Evolutionary conservation across 352 stramenopile genomes (phyloP), one percentile per base, ranked within the genome.

Genomic region (Albugo laibachii): DNA sequence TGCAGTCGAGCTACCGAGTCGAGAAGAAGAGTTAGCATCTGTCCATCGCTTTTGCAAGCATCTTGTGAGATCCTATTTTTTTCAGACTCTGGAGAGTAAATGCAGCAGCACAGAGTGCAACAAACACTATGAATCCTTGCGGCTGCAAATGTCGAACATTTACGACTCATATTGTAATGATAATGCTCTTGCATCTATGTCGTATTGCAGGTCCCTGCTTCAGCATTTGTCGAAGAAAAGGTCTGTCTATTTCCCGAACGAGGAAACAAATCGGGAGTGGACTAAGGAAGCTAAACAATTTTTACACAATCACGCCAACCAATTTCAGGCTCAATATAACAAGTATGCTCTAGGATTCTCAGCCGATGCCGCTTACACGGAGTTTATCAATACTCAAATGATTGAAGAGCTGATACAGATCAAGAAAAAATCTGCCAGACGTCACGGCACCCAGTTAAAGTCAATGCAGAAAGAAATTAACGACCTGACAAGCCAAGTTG

Each of bases 391-490:
- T 41, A 75, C 87, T 45, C 60, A 62, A 8, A 65, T 91, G 44
- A 58, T 91, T 2, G 57, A 52, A 0, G 69, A 84, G 21, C 65
- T 84, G 13, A 85, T 88, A 41, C 66, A 88, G 45, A 70, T 73
- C 41, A 88, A 70, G 0, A 76, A 91, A 50, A 65, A 55, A 46
- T 75, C 66, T 11, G 87, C 85, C 44, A 61, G 57, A 11, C 75
- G 71, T 1, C 78, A 88, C 51, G 83, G 84, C 65, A 66, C 61
- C 13, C 73, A 87, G 38, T 63, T 88, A 27, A 70, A 73, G 24
- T 59, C 59, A 34, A 57, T 91, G n/a, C 72, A 91, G 54, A 75
- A 80, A 45, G 58, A 85, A 44, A 63, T 88, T 57, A 91, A 85
- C 52, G 73, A 83, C 19, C 61, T 82, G 44, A 83, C 71, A 47